phyloP scores from a whole-genome alignment of 2,329 filamentous ascomycete species.

The Calonectria pseudoturangicola region DNA sequence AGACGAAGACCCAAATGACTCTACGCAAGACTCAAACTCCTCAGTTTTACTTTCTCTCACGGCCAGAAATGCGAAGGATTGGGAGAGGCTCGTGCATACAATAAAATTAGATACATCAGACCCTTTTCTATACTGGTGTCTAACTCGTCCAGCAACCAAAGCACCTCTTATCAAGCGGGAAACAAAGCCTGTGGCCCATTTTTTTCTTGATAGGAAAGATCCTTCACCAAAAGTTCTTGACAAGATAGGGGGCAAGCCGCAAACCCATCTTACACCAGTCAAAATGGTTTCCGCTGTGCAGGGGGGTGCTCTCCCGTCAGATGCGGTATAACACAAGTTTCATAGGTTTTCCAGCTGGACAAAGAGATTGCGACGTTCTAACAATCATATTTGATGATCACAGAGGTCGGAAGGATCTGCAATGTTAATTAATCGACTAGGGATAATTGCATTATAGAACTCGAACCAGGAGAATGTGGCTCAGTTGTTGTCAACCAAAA shows the following conservation, averaged over 20 bases:
- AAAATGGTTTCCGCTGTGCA: constrained; percentile 13
- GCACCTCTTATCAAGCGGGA: too few relatives aligned
- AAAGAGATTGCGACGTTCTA: constrained; percentile 7
- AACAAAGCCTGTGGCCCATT: neutral
- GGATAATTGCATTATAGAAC: neutral
- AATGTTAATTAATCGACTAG: neutral
- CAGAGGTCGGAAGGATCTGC: neutral
- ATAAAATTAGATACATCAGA: neutral
- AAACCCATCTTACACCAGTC: neutral
- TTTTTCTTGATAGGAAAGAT: neutral
- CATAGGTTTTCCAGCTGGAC: neutral
- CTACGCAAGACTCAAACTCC: neutral
- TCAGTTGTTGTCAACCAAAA: constrained; percentile 27
- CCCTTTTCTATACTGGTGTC: constrained; percentile 6
- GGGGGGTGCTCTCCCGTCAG: neutral
- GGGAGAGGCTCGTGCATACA: neutral
- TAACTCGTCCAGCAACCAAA: neutral
- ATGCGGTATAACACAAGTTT: neutral
- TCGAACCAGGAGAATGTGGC: constrained; percentile 24
- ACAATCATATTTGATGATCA: neutral
- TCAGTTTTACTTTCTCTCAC: neutral
- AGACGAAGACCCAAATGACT: neutral
- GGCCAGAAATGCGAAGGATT: neutral
- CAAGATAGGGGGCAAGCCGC: neutral
- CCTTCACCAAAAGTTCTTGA: neutral